Evolutionary conservation across 2,329 filamentous ascomycete genomes (phyloP).

Genomic region (Trichoderma asperellum): DNA sequence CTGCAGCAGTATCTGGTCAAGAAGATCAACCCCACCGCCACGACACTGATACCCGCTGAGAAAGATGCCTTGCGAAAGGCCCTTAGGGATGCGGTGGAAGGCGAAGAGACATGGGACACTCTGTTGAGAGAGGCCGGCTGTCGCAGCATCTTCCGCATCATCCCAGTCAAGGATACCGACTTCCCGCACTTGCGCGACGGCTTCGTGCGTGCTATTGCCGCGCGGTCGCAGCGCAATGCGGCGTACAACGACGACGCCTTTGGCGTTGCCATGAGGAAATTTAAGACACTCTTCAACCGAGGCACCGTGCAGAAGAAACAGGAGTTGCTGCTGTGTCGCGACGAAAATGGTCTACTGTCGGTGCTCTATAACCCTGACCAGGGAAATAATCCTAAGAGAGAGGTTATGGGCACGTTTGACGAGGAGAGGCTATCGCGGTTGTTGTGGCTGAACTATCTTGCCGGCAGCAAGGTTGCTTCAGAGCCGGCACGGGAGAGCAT

Average conservation of each 20-base stretch:
- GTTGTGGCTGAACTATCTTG: conserved; percentile 89
- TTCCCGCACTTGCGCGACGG: conserved; percentile 91
- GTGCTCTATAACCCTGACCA: conserved; percentile 69
- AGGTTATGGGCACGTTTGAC: conserved; percentile 68
- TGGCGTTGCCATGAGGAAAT: conserved; percentile 71
- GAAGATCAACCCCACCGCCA: conserved; percentile 75
- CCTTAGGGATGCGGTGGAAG: conserved; percentile 70
- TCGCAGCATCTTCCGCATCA: conserved; percentile 79
- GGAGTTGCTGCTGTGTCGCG: conserved; percentile 74
- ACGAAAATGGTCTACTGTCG: conserved; percentile 66
- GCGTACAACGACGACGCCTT: conserved; percentile 73
- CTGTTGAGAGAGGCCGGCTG: conserved; percentile 69
- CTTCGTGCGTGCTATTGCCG: conserved; percentile 83
- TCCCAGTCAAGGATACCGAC: conserved; percentile 91
- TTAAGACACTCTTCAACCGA: conserved; percentile 81
- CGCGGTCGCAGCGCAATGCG: conserved; percentile 63
- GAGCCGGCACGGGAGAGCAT: conserved; percentile 80
- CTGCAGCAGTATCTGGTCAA: conserved; percentile 78
- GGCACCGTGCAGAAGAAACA: conserved; percentile 79
- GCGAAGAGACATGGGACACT: conserved; percentile 74
- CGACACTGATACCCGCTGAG: conserved; percentile 80
- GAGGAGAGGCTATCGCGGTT: conserved; percentile 82
- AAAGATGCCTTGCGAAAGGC: conserved; percentile 71
- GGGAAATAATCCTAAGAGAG: conserved; percentile 50
- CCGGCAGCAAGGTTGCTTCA: conserved; percentile 83